Percentiles rank a stretch among this genome's conserved stretches.
These are phyloP conservation scores for Viola odorata DNA, from an alignment of 345 rosid species.

Conservation along the genomic window DNA sequence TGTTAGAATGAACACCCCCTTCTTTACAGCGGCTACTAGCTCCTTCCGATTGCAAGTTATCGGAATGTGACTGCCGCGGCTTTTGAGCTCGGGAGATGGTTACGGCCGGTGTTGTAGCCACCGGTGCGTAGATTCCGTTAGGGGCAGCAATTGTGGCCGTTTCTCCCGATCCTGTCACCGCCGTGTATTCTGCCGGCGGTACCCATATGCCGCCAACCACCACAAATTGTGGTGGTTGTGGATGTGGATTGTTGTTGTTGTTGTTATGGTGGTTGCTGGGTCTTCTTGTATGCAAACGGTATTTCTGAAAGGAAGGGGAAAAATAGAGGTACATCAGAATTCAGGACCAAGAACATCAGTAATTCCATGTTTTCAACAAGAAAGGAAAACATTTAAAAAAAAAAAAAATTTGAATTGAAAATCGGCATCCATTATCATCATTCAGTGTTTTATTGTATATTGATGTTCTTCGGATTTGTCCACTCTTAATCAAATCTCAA, in stretches of 20 bases:
- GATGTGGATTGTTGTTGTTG: constrained; percentile 20
- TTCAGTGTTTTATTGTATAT: too few relatives aligned
- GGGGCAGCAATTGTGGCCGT: constrained; percentile 13
- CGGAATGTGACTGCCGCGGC: constrained; percentile 13
- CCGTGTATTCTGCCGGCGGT: constrained; percentile 52
- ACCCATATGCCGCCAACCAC: constrained; percentile 96
- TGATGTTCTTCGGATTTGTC: too few relatives aligned
- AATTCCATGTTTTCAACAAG: neutral
- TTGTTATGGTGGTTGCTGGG: constrained; percentile 47
- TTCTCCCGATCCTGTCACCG: constrained; percentile 27
- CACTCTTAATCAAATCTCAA: too few relatives aligned
- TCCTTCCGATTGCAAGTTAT: constrained; percentile 40
- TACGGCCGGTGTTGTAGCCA: constrained; percentile 25
- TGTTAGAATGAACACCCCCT: constrained; percentile 28
- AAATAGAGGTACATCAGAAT: neutral
- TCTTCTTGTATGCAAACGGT: constrained; percentile 80
- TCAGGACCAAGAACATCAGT: neutral
- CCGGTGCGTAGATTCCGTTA: constrained; percentile 41
- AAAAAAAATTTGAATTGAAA: too few relatives aligned
- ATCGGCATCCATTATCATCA: too few relatives aligned
- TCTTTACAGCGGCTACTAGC: constrained; percentile 39
- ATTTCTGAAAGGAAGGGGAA: constrained; percentile 49
- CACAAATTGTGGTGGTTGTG: constrained; percentile 68
- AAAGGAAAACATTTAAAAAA: too few relatives aligned
- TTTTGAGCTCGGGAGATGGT: neutral